Evolutionary conservation across 1,284 basidiomycete species (phyloP).

Genomic region (Gomphus sp.): DNA sequence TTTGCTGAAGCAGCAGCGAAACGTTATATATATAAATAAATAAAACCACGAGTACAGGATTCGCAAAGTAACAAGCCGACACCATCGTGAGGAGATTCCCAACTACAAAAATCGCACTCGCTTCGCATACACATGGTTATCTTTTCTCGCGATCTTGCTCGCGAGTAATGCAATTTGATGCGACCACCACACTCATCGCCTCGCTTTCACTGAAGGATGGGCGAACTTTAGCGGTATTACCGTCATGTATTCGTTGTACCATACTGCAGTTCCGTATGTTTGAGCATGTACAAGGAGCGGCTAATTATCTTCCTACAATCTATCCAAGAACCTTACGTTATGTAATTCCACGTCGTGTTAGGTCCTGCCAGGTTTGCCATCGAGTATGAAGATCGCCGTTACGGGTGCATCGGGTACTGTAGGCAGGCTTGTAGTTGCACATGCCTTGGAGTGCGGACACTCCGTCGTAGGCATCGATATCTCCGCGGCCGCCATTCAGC

Average conservation of each 20-base stretch:
- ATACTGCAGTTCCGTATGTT: too few species aligned
- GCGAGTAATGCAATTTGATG: constrained; percentile 14
- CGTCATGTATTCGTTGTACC: background rate
- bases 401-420: constrained; percentile 37
- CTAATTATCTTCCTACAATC: too few species aligned
- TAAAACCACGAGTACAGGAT: constrained; percentile 38
- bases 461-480: constrained; percentile 29
- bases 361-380: background rate
- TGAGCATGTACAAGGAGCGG: too few species aligned
- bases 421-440: constrained; percentile 42
- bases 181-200: background rate
- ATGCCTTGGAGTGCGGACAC: constrained; percentile 40
- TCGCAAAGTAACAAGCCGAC: constrained; percentile 56
- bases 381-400: background rate
- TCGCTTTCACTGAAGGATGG: background rate
- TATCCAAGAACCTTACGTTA: background rate
- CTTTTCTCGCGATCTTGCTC: constrained; percentile 32
- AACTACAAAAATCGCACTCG: constrained; percentile 52
- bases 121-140: constrained; percentile 57
- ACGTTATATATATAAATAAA: too few species aligned
- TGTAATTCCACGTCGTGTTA: background rate
- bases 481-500: constrained; percentile 12
- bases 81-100: constrained; percentile 55
- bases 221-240: background rate
- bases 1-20: too few species aligned